Evolutionary conservation across 73 alveolate species (phyloP).

Genomic region (Uronychia setigera): DNA sequence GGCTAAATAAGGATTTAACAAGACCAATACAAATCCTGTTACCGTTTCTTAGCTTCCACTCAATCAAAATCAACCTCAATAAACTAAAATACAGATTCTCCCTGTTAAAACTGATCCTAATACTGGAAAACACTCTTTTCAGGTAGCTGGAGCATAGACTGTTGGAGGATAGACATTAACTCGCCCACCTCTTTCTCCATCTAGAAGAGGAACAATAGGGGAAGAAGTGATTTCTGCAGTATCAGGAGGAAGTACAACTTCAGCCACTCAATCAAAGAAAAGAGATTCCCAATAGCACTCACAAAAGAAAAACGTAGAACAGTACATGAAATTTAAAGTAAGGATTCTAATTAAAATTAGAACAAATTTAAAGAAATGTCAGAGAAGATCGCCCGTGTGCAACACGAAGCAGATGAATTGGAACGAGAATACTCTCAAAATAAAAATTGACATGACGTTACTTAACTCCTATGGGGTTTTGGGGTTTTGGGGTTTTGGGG

Average conservation of each 20-base stretch:
- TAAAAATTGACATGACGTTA: not conserved
- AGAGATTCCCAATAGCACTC: too few species aligned
- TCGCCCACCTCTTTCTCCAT: too few species aligned
- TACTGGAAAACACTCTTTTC: not conserved
- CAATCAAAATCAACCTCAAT: too few species aligned
- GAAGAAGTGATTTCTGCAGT: too few species aligned
- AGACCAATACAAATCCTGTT: not conserved
- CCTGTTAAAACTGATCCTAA: not conserved
- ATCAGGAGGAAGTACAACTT: too few species aligned
- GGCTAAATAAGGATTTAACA: not conserved
- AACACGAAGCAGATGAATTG: not conserved
- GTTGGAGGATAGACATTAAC: too few species aligned
- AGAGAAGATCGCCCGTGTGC: not conserved
- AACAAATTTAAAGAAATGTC: slow-evolving; percentile 10
- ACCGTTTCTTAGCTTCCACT: too few species aligned
- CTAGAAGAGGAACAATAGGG: too few species aligned
- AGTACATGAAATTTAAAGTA: not conserved
- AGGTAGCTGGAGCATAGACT: not conserved
- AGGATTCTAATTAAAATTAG: too few species aligned
- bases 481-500: slow-evolving; percentile 10
- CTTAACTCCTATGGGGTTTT: not conserved
- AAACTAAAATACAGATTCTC: not conserved
- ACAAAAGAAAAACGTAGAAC: not conserved
- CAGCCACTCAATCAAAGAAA: not conserved
- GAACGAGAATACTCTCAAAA: not conserved